These are phyloP conservation scores for Rutstroemia sp. DNA, from an alignment of 2,329 filamentous ascomycete genomes.

Conservation along the genomic window DNA sequence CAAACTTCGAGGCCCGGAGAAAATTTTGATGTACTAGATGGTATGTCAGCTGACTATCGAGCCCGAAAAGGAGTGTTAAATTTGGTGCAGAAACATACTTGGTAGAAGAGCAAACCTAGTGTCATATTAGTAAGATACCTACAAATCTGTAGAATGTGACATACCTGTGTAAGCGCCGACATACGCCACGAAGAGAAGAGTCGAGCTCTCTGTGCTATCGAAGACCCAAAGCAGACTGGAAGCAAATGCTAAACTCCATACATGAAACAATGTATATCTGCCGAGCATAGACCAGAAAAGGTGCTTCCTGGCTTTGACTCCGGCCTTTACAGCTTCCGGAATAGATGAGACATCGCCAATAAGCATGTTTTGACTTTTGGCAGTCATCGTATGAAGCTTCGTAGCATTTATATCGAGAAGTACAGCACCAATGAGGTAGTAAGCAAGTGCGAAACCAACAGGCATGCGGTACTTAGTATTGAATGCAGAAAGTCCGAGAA, in stretches of 20 bases:
- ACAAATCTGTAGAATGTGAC: not conserved
- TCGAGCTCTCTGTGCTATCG: slow-evolving; percentile 33
- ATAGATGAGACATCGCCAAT: slow-evolving; percentile 7
- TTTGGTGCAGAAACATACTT: not conserved
- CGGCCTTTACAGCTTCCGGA: slow-evolving; percentile 1
- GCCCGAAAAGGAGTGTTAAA: not conserved
- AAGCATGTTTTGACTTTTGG: slow-evolving; percentile 3
- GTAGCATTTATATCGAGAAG: slow-evolving; percentile 26
- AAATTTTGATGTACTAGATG: slow-evolving; percentile 43
- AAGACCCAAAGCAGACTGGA: slow-evolving; percentile 45
- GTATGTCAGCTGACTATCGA: not conserved
- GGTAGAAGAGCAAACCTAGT: slow-evolving; percentile 4
- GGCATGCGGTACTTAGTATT: slow-evolving; percentile 35
- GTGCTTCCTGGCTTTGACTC: slow-evolving; percentile 30
- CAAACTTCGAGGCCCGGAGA: slow-evolving; percentile 40
- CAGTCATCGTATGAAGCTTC: slow-evolving; percentile 5
- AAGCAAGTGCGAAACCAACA: slow-evolving; percentile 35
- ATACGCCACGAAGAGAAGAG: slow-evolving; percentile 39
- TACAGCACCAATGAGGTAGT: slow-evolving; percentile 35
- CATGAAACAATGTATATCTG: slow-evolving; percentile 39
- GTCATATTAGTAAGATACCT: not conserved
- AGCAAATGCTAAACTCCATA: slow-evolving; percentile 30
- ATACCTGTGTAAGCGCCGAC: slow-evolving; percentile 31
- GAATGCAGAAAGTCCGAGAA: slow-evolving; percentile 30
- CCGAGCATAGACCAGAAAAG: slow-evolving; percentile 28